These are phyloP conservation scores for Eutrema salsugineum DNA, from an alignment of 441 rosid species.

Conservation along the genomic window DNA sequence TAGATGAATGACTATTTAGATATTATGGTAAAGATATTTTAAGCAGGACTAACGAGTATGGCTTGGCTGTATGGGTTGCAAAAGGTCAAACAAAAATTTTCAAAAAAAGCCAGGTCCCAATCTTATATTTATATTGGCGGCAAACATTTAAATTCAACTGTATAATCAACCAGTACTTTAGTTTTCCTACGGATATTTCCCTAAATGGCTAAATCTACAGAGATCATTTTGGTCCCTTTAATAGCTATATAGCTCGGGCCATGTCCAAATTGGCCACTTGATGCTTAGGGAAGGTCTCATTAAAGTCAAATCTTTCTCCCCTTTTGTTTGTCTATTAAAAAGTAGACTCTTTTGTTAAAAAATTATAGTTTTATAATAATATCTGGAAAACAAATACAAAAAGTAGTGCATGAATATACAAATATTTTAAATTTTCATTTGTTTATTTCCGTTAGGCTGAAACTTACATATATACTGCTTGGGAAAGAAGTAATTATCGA, in stretches of 20 bases:
- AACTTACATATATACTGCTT: not conserved
- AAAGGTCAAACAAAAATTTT: not conserved
- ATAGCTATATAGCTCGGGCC: not conserved
- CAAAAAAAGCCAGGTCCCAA: not conserved
- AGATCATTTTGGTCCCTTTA: not conserved
- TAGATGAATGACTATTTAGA: too few species aligned
- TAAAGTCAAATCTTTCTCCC: constrained; percentile 14
- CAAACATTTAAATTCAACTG: not conserved
- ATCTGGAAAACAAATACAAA: too few species aligned
- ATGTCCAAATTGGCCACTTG: not conserved
- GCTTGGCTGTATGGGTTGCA: not conserved
- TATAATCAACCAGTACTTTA: not conserved
- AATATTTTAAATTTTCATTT: not conserved
- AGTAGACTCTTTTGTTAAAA: not conserved
- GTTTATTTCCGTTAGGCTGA: not conserved
- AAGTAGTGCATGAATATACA: not conserved
- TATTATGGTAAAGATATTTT: not conserved
- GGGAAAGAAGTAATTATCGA: not conserved
- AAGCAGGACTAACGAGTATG: not conserved
- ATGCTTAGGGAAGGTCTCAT: not conserved
- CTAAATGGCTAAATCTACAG: not conserved
- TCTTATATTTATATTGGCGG: not conserved
- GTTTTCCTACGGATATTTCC: not conserved
- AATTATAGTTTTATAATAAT: too few species aligned
- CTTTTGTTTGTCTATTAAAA: not conserved